Percentiles rank a stretch among this genome's conserved stretches.
These are phyloP conservation scores for Alternaria ventricosa DNA, from an alignment of 2,329 filamentous ascomycete genomes.

Conservation along the genomic window DNA sequence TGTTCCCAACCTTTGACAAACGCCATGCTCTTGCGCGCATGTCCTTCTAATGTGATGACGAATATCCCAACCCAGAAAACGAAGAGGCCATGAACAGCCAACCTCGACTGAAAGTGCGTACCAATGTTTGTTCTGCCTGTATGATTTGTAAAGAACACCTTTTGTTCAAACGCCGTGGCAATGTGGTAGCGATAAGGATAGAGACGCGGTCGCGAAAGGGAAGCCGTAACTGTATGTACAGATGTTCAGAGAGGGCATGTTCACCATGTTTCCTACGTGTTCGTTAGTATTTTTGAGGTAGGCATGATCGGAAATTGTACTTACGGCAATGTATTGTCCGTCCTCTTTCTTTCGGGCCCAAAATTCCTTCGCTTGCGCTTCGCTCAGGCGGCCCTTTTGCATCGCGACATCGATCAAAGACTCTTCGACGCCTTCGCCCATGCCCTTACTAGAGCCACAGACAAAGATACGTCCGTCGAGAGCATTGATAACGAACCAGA, in stretches of 20 bases:
- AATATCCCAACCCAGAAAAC: slow-evolving; percentile 1
- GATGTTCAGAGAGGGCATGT: neutral
- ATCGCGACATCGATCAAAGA: slow-evolving; percentile 90
- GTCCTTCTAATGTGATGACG: slow-evolving; percentile 2
- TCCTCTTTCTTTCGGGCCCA: slow-evolving; percentile 91
- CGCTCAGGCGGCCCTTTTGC: slow-evolving; percentile 85
- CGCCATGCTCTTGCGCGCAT: slow-evolving; percentile 16
- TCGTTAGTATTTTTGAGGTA: neutral
- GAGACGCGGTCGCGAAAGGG: slow-evolving; percentile 2
- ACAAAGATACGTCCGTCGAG: slow-evolving; percentile 97
- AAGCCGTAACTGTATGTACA: slow-evolving; percentile 1
- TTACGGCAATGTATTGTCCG: slow-evolving; percentile 89
- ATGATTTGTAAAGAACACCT: slow-evolving; percentile 9
- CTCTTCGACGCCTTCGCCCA: slow-evolving; percentile 94
- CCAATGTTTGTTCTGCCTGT: neutral
- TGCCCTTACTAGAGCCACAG: slow-evolving; percentile 92
- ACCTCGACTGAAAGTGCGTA: neutral
- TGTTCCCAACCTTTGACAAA: neutral
- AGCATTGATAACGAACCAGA: slow-evolving; percentile 97
- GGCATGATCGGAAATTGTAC: slow-evolving; percentile 12
- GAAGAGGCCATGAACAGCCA: neutral
- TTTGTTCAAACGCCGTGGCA: slow-evolving; percentile 16
- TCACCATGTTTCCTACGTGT: slow-evolving; percentile 12
- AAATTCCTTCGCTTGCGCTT: slow-evolving; percentile 82
- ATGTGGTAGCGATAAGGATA: slow-evolving; percentile 10